Base-by-base conservation (phyloP, 78 protist genomes). In the Speleostelium caveatum region DNA sequence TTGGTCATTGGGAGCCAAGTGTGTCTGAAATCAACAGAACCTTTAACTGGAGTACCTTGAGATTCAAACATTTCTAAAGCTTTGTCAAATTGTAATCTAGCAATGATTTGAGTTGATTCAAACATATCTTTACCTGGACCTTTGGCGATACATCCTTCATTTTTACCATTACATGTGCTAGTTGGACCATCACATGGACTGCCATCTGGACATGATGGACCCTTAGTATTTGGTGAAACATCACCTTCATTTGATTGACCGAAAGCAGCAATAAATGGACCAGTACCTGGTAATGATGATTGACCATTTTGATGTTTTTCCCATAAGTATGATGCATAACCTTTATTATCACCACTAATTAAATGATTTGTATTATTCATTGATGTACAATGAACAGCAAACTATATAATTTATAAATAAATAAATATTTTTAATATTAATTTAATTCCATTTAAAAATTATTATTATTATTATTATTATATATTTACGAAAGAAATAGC, bases 301-400 rank as follows among this genome's bases (percentile, higher is more conserved):
- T 74, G 30, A 36, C 76, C 73, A 59, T 93, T 88, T 35, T 33
- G 42, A 16, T 33, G 21, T 58, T 68, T 66, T 75, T 95, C 97
- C 66, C 86, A 83, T 1, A 68, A 22, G 26, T 85, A 87, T 55
- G 96, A 76, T 17, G 97, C 97, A 75, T 72, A 83, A 65, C 97
- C 97, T 71, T 95, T 95, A 92, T 95, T 95, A 83, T 95, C 97
- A 65, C 94, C 92, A 76, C 83, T 61, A 26, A 93, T 83, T 35
- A 95, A 86, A 39, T 53, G 62, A 63, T 93, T 93, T 0, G 93
- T 89, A 86, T 95, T 95, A 72, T 86, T 83, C 94, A 93, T 88
- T 10, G 93, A 79, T 10, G 96, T 93, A 35, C 95, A 75, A 73
- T 78, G 96, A n/a, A 93, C 93, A 28, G 96, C 86, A 45, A 92